Percentiles rank a stretch among this genome's conserved stretches.
These are phyloP conservation scores for Umbelopsis isabellina DNA, from an alignment of 192 early-diverging fungal genomes.

Conservation along the genomic window DNA sequence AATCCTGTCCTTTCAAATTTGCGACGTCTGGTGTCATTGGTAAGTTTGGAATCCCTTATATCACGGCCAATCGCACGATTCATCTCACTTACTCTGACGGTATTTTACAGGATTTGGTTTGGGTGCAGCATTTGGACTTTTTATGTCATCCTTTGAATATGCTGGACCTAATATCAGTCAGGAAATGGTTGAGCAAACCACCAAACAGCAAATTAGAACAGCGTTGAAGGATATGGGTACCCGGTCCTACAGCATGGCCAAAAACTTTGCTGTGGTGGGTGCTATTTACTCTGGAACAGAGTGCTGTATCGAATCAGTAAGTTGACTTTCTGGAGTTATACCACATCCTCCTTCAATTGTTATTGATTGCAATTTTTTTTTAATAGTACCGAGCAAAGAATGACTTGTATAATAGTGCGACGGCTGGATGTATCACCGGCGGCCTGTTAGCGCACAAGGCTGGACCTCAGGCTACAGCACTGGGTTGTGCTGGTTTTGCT, in stretches of 20 bases:
- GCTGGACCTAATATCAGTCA: conserved; percentile 71
- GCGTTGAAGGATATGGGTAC: conserved; percentile 90
- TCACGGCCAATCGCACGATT: not conserved
- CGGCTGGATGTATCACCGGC: conserved; percentile 93
- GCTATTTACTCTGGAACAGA: conserved; percentile 92
- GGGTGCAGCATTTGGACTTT: conserved; percentile 88
- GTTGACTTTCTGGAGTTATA: conserved; percentile 19
- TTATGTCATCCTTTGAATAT: conserved; percentile 92
- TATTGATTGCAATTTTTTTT: not conserved
- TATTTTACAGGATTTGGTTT: conserved; percentile 75
- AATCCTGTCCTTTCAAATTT: conserved; percentile 78
- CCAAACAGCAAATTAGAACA: conserved; percentile 82
- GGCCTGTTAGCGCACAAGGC: conserved; percentile 76
- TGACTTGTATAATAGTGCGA: conserved; percentile 89
- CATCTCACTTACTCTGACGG: not conserved
- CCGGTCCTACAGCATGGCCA: conserved; percentile 81
- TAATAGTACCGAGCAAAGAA: conserved; percentile 89
- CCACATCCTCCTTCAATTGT: not conserved
- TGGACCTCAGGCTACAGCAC: conserved; percentile 73
- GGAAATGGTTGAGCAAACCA: conserved; percentile 66
- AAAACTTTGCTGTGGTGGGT: conserved; percentile 92
- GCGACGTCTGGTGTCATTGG: conserved; percentile 71
- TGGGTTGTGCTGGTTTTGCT: conserved; percentile 92
- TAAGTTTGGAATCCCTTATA: conserved; percentile 31
- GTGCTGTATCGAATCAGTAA: conserved; percentile 90